Percentiles rank a stretch among this genome's conserved stretches.
These are phyloP conservation scores for Anisodus tanguticus DNA, from an alignment of 257 asterid species.

Conservation along the genomic window DNA sequence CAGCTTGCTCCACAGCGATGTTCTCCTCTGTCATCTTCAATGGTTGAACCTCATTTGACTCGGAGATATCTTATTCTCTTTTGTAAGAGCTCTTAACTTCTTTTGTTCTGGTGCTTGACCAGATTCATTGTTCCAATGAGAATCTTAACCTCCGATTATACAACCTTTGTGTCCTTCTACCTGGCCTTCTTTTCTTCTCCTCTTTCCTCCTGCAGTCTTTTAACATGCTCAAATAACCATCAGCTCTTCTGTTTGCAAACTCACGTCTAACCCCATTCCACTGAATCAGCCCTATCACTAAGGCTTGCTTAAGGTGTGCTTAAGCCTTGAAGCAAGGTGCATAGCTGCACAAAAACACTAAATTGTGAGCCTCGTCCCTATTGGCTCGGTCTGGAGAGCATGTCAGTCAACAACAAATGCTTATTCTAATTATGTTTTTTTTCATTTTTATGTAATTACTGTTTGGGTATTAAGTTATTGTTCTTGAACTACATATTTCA, in stretches of 20 bases:
- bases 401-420: neutral
- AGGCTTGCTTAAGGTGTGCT: neutral
- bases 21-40: neutral
- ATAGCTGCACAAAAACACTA: neutral
- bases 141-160: neutral
- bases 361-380: neutral
- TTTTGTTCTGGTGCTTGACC: neutral
- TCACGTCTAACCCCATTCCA: neutral
- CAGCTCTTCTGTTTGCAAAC: neutral
- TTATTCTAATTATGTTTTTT: neutral
- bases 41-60: neutral
- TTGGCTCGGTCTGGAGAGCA: neutral
- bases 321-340: slow-evolving; percentile 3
- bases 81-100: neutral
- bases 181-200: neutral
- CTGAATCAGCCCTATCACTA: neutral
- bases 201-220: neutral
- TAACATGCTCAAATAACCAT: neutral
- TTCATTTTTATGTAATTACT: neutral
- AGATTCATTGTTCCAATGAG: neutral
- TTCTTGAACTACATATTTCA: neutral
- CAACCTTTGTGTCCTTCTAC: neutral
- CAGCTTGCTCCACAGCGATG: neutral
- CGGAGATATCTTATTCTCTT: neutral
- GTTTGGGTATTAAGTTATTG: neutral